phyloP scores from a whole-genome alignment of 768 basidiomycete species.

The Dacryopinax primogenitus region DNA sequence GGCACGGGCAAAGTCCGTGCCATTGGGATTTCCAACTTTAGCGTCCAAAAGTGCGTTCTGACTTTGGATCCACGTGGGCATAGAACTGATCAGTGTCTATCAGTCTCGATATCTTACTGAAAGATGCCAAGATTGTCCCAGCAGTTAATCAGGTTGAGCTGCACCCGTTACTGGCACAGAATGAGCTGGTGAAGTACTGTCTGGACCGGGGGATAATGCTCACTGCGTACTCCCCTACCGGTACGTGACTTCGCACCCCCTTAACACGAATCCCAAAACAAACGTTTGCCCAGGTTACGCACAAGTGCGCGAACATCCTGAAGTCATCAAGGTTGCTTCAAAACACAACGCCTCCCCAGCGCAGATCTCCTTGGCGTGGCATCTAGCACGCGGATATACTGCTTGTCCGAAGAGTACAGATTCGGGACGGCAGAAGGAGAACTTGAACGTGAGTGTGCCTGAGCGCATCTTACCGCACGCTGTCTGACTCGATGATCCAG shows the following conservation, averaged over 20 bases:
- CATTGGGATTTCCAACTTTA: constrained; percentile 51
- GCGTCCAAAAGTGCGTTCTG: constrained; percentile 37
- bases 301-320: constrained; percentile 35
- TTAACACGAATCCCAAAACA: constrained; percentile 28
- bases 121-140: constrained; percentile 42
- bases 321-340: constrained; percentile 34
- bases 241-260: constrained; percentile 19
- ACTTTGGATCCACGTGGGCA: neutral
- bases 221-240: constrained; percentile 50
- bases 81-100: constrained; percentile 29
- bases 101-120: constrained; percentile 29
- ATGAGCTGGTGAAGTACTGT: constrained; percentile 43
- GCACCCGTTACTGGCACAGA: constrained; percentile 59
- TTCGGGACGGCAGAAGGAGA: constrained; percentile 37
- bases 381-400: constrained; percentile 34
- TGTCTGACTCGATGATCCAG: constrained; percentile 16
- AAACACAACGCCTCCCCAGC: constrained; percentile 38
- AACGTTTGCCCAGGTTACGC: constrained; percentile 28
- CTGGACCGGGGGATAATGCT: constrained; percentile 45
- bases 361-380: constrained; percentile 43
- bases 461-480: neutral
- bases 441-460: constrained; percentile 32
- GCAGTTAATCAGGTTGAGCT: constrained; percentile 41
- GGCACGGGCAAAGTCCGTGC: constrained; percentile 37
- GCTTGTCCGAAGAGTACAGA: constrained; percentile 40